A percentile compares a stretch with the other conserved stretches of the same genome.
Conservation (phyloP, 2,329 filamentous ascomycete species). For the Remersonia thermophila region DNA sequence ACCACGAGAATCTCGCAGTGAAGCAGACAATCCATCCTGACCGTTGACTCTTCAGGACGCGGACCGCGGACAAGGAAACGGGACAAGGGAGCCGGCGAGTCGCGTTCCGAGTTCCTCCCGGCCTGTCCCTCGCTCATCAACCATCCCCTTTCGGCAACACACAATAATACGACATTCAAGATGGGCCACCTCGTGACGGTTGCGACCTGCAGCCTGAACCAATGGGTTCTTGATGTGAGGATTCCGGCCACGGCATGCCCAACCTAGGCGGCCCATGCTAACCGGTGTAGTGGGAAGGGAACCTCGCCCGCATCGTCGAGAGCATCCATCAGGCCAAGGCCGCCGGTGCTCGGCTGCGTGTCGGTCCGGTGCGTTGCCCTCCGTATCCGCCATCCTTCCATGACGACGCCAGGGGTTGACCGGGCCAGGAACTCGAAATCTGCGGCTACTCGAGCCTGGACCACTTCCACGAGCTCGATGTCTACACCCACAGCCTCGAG, state of each 20-base stretch:
- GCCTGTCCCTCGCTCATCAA: too few relatives aligned
- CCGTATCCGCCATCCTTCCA: neutral
- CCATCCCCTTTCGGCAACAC: too few relatives aligned
- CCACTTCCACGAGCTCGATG: constrained; percentile 49
- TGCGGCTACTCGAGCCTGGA: constrained; percentile 55
- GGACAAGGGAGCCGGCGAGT: too few relatives aligned
- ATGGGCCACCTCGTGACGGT: constrained; percentile 20
- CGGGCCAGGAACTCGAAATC: constrained; percentile 33
- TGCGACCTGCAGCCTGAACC: constrained; percentile 22
- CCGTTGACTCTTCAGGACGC: too few relatives aligned
- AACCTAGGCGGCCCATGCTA: neutral
- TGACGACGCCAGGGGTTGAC: neutral
- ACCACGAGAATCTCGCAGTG: too few relatives aligned
- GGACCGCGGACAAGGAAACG: too few relatives aligned
- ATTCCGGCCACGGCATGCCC: neutral
- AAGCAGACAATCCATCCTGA: too few relatives aligned
- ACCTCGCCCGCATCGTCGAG: constrained; percentile 46
- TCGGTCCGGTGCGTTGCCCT: constrained; percentile 34
- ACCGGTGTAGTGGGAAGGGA: constrained; percentile 35
- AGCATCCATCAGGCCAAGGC: constrained; percentile 49
- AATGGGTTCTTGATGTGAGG: constrained; percentile 21
- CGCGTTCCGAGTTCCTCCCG: too few relatives aligned
- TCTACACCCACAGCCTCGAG: constrained; percentile 49
- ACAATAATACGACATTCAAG: neutral
- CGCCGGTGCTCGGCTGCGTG: constrained; percentile 47